Conservation (phyloP, 2,329 filamentous ascomycete genomes). For the Calonectria henricotiae region DNA sequence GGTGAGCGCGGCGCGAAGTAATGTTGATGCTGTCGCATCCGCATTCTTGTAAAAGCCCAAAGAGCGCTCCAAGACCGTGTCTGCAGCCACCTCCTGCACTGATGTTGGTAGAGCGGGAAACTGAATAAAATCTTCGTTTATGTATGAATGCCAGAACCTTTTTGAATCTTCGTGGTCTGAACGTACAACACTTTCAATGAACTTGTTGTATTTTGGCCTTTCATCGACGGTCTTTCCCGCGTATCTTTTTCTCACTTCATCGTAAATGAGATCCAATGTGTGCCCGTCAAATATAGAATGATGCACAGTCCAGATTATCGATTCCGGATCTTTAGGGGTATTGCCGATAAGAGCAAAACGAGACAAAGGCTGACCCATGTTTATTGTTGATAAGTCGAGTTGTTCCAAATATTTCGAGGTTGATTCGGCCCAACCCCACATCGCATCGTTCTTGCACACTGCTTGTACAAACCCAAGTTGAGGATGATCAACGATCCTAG, state of each 20-base stretch:
- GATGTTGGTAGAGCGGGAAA: constrained; percentile 31
- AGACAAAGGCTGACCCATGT: constrained; percentile 27
- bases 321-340: neutral
- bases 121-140: constrained; percentile 5
- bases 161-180: neutral
- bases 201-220: constrained; percentile 7
- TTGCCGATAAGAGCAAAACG: constrained; percentile 19
- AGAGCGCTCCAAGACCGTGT: neutral
- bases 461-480: constrained; percentile 32
- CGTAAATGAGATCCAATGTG: constrained; percentile 43
- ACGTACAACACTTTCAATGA: constrained; percentile 21
- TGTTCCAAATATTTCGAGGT: constrained; percentile 17
- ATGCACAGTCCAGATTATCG: constrained; percentile 50
- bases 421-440: neutral
- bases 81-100: neutral
- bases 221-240: neutral
- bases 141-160: constrained; percentile 26
- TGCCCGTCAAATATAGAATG: constrained; percentile 55
- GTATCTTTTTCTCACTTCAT: constrained; percentile 36
- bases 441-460: neutral
- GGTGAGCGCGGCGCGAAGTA: constrained; percentile 53
- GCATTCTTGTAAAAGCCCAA: neutral
- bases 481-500: constrained; percentile 42
- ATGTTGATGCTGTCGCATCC: constrained; percentile 32
- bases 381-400: constrained; percentile 24